Evolutionary conservation across 2,329 filamentous ascomycete genomes (phyloP).

Genomic region (Talaromyces islandicus): DNA sequence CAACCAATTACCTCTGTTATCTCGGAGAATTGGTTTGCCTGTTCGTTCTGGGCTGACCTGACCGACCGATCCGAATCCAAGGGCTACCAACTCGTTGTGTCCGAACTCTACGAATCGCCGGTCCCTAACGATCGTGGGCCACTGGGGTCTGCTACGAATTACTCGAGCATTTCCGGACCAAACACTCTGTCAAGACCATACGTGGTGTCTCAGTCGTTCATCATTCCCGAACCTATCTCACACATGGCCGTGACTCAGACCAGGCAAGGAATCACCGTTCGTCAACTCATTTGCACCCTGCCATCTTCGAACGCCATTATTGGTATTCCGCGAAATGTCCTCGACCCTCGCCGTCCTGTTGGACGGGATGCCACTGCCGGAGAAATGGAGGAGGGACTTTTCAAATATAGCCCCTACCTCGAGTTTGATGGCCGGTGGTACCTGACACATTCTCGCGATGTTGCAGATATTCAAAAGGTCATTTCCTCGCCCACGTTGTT

Average conservation of each 20-base stretch:
- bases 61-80: constrained; percentile 51
- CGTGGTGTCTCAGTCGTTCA: constrained; percentile 71
- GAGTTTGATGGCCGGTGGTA: constrained; percentile 78
- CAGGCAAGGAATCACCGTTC: constrained; percentile 80
- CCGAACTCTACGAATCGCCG: constrained; percentile 85
- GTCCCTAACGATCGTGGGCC: constrained; percentile 78
- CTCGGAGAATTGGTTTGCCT: constrained; percentile 93
- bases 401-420: constrained; percentile 67
- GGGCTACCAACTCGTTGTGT: constrained; percentile 78
- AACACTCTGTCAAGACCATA: constrained; percentile 60
- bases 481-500: constrained; percentile 71
- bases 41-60: constrained; percentile 64
- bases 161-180: constrained; percentile 68
- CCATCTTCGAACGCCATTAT: constrained; percentile 68
- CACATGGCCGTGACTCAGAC: constrained; percentile 82
- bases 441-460: constrained; percentile 74
- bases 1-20: constrained; percentile 72
- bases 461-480: constrained; percentile 68
- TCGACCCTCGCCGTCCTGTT: constrained; percentile 82
- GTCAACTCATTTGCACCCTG: constrained; percentile 74
- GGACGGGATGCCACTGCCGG: constrained; percentile 73
- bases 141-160: constrained; percentile 63
- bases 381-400: constrained; percentile 78
- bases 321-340: constrained; percentile 68
- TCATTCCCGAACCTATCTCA: constrained; percentile 72